These are phyloP conservation scores for Auriculariales sp. DNA, from an alignment of 768 basidiomycete species.

Conservation along the genomic window DNA sequence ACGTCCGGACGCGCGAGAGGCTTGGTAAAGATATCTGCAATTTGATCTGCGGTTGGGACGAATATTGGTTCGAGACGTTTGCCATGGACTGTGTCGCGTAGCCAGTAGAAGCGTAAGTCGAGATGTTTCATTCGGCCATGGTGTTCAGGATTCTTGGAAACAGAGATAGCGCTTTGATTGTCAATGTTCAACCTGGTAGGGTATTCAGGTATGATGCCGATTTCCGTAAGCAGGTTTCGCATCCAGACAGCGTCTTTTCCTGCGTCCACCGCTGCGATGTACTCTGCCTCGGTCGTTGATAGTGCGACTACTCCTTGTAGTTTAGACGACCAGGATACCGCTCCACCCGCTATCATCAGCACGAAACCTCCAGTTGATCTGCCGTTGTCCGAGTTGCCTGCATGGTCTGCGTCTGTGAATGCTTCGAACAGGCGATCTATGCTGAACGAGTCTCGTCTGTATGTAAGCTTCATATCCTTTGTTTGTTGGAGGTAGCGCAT, in stretches of 20 bases:
- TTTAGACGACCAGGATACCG: constrained; percentile 11
- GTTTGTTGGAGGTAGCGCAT: constrained; percentile 8
- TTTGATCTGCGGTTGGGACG: too few species aligned
- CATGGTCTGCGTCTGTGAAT: constrained; percentile 5
- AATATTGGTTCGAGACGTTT: too few species aligned
- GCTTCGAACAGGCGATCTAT: background rate
- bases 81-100: too few species aligned
- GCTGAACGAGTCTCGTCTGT: background rate
- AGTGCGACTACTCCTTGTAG: constrained; percentile 11
- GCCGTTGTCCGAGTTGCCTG: background rate
- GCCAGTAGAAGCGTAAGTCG: too few species aligned
- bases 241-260: constrained; percentile 6
- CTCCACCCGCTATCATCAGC: constrained; percentile 4
- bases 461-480: background rate
- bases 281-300: constrained; percentile 12
- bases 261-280: background rate
- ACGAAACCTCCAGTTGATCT: constrained; percentile 4
- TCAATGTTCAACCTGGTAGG: too few species aligned
- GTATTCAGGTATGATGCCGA: too few species aligned
- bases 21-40: too few species aligned
- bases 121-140: too few species aligned
- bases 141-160: too few species aligned
- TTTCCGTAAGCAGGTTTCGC: too few species aligned
- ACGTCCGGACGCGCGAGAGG: too few species aligned
- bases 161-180: too few species aligned